Conservation (phyloP, 2,329 filamentous ascomycete genomes). For the Ciborinia camelliae region DNA sequence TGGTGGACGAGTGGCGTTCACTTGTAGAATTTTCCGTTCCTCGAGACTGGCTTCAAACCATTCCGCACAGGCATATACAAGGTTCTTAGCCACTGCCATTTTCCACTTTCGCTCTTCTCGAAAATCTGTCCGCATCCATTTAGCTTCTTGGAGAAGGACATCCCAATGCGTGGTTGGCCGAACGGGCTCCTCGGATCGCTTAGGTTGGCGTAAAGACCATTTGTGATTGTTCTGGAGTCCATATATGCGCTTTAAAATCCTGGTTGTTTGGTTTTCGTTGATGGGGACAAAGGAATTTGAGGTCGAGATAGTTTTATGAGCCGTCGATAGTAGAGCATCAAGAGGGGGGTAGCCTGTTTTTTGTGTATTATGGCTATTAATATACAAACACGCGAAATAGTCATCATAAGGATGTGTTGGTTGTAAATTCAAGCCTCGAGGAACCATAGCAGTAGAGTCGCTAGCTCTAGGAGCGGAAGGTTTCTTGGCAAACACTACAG, state of each 20-base stretch:
- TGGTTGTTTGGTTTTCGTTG: slow-evolving; percentile 82
- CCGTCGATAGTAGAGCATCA: slow-evolving; percentile 72
- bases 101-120: slow-evolving; percentile 95
- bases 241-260: slow-evolving; percentile 82
- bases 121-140: slow-evolving; percentile 98
- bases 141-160: slow-evolving; percentile 83
- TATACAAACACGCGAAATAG: slow-evolving; percentile 62
- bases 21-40: slow-evolving; percentile 64
- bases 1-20: slow-evolving; percentile 54
- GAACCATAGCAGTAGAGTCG: slow-evolving; percentile 23
- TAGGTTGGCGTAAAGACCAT: slow-evolving; percentile 88
- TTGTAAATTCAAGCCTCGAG: slow-evolving; percentile 17
- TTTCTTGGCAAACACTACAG: slow-evolving; percentile 74
- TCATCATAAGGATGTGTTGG: slow-evolving; percentile 45
- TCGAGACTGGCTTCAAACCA: slow-evolving; percentile 67
- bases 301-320: slow-evolving; percentile 87
- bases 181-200: slow-evolving; percentile 76
- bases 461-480: slow-evolving; percentile 44
- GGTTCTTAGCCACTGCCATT: slow-evolving; percentile 70
- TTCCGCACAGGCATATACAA: slow-evolving; percentile 79
- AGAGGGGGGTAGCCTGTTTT: slow-evolving; percentile 61
- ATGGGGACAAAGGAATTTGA: slow-evolving; percentile 79
- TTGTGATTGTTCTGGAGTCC: slow-evolving; percentile 86
- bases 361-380: slow-evolving; percentile 53
- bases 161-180: slow-evolving; percentile 80